Evolutionary conservation across 306 rosid genomes (phyloP).

Genomic region (Vigna angularis): DNA sequence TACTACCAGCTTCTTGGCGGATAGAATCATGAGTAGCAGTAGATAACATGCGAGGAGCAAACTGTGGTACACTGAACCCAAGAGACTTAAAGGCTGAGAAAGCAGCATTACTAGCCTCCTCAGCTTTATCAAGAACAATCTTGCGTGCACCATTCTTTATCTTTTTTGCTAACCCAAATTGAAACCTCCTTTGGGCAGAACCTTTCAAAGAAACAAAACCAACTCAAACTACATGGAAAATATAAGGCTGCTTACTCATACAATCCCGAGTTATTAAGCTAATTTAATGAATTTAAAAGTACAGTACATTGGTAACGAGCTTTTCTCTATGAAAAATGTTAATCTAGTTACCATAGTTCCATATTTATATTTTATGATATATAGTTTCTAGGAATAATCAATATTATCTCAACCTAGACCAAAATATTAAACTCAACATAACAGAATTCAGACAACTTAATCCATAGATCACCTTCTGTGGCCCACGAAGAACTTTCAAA

Average conservation of each 20-base stretch:
- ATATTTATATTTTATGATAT: conserved; percentile 13
- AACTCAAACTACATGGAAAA: conserved; percentile 44
- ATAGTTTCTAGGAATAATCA: conserved; percentile 34
- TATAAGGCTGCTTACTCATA: conserved; percentile 4
- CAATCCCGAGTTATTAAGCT: conserved; percentile 14
- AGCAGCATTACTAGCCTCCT: conserved; percentile 95
- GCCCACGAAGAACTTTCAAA: conserved; percentile 92
- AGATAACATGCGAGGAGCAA: conserved; percentile 58
- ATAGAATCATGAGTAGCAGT: conserved; percentile 50
- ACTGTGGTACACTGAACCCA: conserved; percentile 79
- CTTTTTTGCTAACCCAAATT: conserved; percentile 87
- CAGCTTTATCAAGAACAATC: conserved; percentile 94
- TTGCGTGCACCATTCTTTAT: conserved; percentile 96
- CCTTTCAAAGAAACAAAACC: conserved; percentile 53
- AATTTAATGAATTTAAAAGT: conserved; percentile 19
- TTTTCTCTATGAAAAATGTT: conserved; percentile 25
- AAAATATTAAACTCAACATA: conserved; percentile 3
- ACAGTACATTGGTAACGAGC: conserved; percentile 26
- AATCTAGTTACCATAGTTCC: conserved; percentile 25
- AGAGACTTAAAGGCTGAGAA: conserved; percentile 89
- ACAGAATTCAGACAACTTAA: conserved; percentile 11
- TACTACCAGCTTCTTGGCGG: conserved; percentile 60
- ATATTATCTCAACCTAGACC: conserved; percentile 7
- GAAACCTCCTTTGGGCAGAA: conserved; percentile 77
- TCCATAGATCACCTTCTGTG: conserved; percentile 67